Conservation (phyloP, 2,329 filamentous ascomycete species). For the Amphichorda felina region DNA sequence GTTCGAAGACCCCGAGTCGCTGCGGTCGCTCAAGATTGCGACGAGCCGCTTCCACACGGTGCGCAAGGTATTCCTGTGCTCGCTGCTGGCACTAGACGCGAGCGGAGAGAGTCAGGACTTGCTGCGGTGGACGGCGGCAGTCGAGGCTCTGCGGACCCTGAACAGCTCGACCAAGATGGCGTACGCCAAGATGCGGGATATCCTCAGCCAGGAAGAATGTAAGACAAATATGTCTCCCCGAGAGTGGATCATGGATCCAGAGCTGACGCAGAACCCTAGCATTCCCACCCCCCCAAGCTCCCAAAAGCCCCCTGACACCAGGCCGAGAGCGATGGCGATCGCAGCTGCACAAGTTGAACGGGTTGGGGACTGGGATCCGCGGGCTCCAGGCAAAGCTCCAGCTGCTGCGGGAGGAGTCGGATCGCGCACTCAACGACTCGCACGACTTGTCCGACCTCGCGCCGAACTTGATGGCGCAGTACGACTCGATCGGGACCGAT, state of each 20-base stretch:
- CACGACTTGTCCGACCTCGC: slow-evolving; percentile 65
- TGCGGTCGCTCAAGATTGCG: slow-evolving; percentile 70
- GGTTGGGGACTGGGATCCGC: slow-evolving; percentile 79
- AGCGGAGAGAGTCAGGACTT: slow-evolving; percentile 69
- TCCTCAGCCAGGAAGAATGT: slow-evolving; percentile 74
- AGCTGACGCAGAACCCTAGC: slow-evolving; percentile 19
- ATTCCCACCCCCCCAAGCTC: slow-evolving; percentile 38
- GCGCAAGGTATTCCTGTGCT: slow-evolving; percentile 78
- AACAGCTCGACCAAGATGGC: slow-evolving; percentile 49
- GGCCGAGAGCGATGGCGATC: slow-evolving; percentile 75
- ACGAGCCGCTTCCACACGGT: slow-evolving; percentile 71
- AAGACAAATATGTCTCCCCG: slow-evolving; percentile 24
- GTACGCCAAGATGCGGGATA: slow-evolving; percentile 52
- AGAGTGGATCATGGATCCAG: slow-evolving; percentile 1
- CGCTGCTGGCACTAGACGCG: slow-evolving; percentile 77
- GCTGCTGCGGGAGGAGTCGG: slow-evolving; percentile 80
- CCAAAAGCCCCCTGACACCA: slow-evolving; percentile 53
- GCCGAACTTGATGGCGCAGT: slow-evolving; percentile 71
- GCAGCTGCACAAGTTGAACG: slow-evolving; percentile 79
- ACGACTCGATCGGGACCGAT: slow-evolving; percentile 87
- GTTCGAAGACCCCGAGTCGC: slow-evolving; percentile 67
- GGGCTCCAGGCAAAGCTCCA: slow-evolving; percentile 92
- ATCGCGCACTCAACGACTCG: slow-evolving; percentile 63
- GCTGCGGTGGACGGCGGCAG: slow-evolving; percentile 63
- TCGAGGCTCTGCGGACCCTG: slow-evolving; percentile 60